Evolutionary conservation across 2,329 filamentous ascomycete species (phyloP), one percentile per base, ranked within the genome.

Genomic region (Microdochium paspali): DNA sequence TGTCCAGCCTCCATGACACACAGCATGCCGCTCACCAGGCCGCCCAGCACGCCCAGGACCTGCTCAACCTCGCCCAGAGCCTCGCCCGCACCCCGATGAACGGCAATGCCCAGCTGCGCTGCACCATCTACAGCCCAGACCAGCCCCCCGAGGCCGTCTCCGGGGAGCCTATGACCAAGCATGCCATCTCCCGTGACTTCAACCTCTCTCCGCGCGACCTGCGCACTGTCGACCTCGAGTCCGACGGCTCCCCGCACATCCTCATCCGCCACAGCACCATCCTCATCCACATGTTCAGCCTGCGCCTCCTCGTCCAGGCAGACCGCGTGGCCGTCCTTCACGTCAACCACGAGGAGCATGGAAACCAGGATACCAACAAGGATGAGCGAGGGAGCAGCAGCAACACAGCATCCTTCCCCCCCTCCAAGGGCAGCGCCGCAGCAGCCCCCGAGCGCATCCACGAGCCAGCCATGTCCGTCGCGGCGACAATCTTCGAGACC

Each of bases 261-360:
- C 49, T 66, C 18, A 53, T 66, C 25, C 56, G 63, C 6, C 59
- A 59, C 1, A 51, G 46, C 2, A 59, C 62, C 3, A 60, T 66
- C 28, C 52, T 66, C 4, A 51, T 66, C 21, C 61, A 64, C 46
- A 52, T 66, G 23, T 66, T 66, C 48, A 58, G 59, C 44, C 49
- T 66, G 24, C 62, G 64, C n/a, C 54, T 66, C 24, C 49, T 66
- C 6, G 54, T 66, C 21, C 58, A 64, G 46, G 52, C 57, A 1
- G 57, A 65, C 46, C 56, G 56, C 24, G 55, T 59, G 1, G 52
- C 64, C 7, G 50, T 65, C 2, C 57, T 66, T 44, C 53, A 59
- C 23, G 23, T 60, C 0, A 53, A 54, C 3, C 40, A 24, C n/a
- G 54, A 54, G 2, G 35, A 24, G n/a, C 44, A 15, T 5, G 35